These are phyloP conservation scores for Claviceps capensis DNA, from an alignment of 2,329 filamentous ascomycete species.

Conservation along the genomic window DNA sequence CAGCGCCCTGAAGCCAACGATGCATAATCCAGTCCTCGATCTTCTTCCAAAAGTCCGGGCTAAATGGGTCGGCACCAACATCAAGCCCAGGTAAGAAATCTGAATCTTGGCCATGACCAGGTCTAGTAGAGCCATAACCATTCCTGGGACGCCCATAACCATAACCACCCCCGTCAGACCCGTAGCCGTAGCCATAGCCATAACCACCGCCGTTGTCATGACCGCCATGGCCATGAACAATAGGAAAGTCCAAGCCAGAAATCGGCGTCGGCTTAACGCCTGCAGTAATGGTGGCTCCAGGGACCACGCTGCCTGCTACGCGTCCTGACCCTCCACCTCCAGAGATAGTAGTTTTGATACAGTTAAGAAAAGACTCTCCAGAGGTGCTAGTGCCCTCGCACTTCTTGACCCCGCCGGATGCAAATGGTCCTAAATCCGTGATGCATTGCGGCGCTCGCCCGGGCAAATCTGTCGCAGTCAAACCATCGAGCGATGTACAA, in stretches of 20 bases:
- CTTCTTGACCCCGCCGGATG: neutral
- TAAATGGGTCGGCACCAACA: neutral
- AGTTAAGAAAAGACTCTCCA: neutral
- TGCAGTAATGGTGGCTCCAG: no score
- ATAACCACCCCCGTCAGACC: no score
- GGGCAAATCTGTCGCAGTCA: neutral
- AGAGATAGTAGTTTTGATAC: neutral
- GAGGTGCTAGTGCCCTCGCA: neutral
- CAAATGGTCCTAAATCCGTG: conserved; percentile 5
- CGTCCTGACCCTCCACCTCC: neutral
- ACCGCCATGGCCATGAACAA: no score
- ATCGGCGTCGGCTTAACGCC: neutral
- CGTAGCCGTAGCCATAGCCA: no score
- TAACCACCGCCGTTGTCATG: no score
- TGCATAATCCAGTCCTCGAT: neutral
- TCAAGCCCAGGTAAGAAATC: neutral
- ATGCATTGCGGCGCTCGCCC: conserved; percentile 1
- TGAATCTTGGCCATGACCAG: neutral
- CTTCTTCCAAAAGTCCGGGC: neutral
- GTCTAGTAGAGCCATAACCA: no score
- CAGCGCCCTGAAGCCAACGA: neutral
- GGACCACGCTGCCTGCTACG: neutral
- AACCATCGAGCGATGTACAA: conserved; percentile 2
- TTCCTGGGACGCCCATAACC: no score
- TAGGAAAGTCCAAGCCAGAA: neutral